phyloP scores from a whole-genome alignment of 352 stramenopile species.

The Phytopythium kandeliae region DNA sequence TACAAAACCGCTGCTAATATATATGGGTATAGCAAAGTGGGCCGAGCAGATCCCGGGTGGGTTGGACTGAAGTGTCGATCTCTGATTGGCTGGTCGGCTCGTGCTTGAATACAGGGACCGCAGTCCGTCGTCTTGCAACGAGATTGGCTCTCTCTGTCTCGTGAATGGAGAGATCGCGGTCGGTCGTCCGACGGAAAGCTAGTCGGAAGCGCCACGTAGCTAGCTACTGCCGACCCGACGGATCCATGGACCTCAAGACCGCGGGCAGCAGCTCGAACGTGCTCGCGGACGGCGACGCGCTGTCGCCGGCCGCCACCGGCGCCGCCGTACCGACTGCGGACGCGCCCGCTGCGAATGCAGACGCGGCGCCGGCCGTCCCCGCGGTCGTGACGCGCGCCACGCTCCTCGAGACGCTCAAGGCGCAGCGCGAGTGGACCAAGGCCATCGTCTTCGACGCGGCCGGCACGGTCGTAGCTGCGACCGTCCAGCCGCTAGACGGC shows the following conservation, averaged over 20 bases:
- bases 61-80: too few species aligned
- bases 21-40: too few species aligned
- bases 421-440: conserved; percentile 65
- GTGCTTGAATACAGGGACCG: too few species aligned
- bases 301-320: not conserved
- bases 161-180: too few species aligned
- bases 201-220: too few species aligned
- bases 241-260: not conserved
- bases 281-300: not conserved
- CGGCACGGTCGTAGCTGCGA: conserved; percentile 43
- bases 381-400: conserved; percentile 32
- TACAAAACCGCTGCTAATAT: too few species aligned
- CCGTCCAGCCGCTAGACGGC: conserved; percentile 54
- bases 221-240: not conserved
- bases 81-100: too few species aligned
- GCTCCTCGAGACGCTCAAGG: conserved; percentile 47
- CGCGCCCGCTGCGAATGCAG: not conserved
- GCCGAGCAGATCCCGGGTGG: too few species aligned
- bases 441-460: conserved; percentile 54
- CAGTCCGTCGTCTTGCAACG: too few species aligned
- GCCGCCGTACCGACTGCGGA: not conserved
- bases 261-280: conserved; percentile 5
- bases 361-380: conserved; percentile 1
- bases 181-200: too few species aligned
- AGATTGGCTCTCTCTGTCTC: too few species aligned